These are phyloP conservation scores for Puccinia triticina DNA, from an alignment of 1,284 basidiomycete genomes.

Conservation along the genomic window DNA sequence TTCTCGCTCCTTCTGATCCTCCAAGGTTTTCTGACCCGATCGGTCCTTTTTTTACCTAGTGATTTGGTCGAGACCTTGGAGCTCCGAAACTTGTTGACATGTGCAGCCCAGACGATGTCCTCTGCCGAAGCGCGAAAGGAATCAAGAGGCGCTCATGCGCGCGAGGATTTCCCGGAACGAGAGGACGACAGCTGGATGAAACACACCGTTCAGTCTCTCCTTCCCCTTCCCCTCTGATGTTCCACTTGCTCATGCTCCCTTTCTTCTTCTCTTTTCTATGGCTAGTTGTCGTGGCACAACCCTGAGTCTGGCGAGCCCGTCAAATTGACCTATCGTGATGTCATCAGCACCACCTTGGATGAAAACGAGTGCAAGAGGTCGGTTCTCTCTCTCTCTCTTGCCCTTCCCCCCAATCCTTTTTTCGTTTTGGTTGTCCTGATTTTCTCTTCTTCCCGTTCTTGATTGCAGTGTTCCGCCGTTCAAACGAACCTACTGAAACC, in stretches of 20 bases:
- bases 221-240: not conserved
- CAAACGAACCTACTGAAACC: slow-evolving; percentile 55
- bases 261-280: slow-evolving; percentile 62
- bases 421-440: not conserved
- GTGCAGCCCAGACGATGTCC: slow-evolving; percentile 92
- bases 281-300: slow-evolving; percentile 78
- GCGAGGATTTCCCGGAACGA: slow-evolving; percentile 82
- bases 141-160: slow-evolving; percentile 94
- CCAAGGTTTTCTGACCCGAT: not conserved
- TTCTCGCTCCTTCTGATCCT: not conserved
- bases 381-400: slow-evolving; percentile 53
- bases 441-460: not conserved
- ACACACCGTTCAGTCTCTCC: slow-evolving; percentile 52
- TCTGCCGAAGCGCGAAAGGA: slow-evolving; percentile 95
- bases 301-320: slow-evolving; percentile 76
- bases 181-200: slow-evolving; percentile 69
- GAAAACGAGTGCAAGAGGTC: slow-evolving; percentile 83
- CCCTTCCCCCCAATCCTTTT: not conserved
- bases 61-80: slow-evolving; percentile 97
- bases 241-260: slow-evolving; percentile 47
- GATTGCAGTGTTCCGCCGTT: slow-evolving; percentile 58
- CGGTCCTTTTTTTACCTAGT: slow-evolving; percentile 61
- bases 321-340: slow-evolving; percentile 82
- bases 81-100: slow-evolving; percentile 91
- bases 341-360: slow-evolving; percentile 84